Evolutionary conservation across 176 grass and related monocot genomes (phyloP), one percentile per base, ranked within the genome.

Genomic region (Coix lacrymajobi): DNA sequence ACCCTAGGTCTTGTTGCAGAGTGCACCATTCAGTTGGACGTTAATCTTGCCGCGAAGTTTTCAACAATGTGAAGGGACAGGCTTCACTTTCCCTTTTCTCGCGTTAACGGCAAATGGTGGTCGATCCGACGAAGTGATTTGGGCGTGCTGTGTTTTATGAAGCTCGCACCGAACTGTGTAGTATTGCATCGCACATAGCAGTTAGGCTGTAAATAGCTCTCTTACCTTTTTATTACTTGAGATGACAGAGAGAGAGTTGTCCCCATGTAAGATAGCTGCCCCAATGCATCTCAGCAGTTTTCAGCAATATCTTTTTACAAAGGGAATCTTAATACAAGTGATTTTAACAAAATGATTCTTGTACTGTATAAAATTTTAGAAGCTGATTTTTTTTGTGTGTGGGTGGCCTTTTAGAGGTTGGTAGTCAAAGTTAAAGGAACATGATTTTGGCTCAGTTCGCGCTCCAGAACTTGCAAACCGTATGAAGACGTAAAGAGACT

Each of bases 71-170:
- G 32, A 33, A 63, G n/a, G n/a, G n/a, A n/a, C n/a, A n/a, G 65
- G 26, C 22, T 61, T 73, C 12, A 11, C 49, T 72, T 57, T 72
- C 31, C 46, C 22, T 32, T 58, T 73, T 58, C 31, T 6, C 57
- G 13, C 28, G 54, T 64, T 38, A 34, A 43, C 12, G 19, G 26
- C 37, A 41, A 66, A 64, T 62, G 41, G 40, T 56, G 46, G 45
- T 37, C 28, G 36, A 81, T 81, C 62, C 37, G 63, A 34, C 37
- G 9, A n/a, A 48, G 19, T 57, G 60, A 58, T 71, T 78, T 82
- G 83, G 83, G 88, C 73, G 46, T 45, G 79, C 79, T 85, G 83
- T 82, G 73, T 86, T 90, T 90, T 90, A 78, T 90, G 66, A 86
- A 78, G 88, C 79, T 71, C 72, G 66, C 17, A 76, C 58, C 88